phyloP scores from a whole-genome alignment of 2,329 filamentous ascomycete genomes.

The Pseudocercospora eumusae region DNA sequence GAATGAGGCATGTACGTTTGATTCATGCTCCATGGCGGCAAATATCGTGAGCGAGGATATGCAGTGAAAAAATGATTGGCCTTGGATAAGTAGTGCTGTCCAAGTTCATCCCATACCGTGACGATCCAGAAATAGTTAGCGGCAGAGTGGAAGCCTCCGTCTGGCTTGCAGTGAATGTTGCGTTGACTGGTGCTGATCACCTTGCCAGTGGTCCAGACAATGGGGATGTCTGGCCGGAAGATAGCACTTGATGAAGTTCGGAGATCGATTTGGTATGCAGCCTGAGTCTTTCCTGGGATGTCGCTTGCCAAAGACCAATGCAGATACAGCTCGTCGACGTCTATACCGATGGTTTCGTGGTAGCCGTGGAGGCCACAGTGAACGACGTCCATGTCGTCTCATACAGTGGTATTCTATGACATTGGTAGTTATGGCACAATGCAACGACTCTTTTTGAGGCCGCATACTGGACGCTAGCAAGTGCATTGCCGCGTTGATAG shows the following conservation, averaged over 20 bases:
- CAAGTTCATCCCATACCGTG: slow-evolving; percentile 8
- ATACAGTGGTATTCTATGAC: neutral
- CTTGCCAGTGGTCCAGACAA: neutral
- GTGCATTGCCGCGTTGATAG: neutral
- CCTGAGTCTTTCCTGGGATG: neutral
- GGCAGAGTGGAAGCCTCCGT: slow-evolving; percentile 42
- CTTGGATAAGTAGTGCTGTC: neutral
- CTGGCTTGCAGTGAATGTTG: slow-evolving; percentile 36
- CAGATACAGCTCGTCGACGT: slow-evolving; percentile 43
- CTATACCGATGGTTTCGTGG: slow-evolving; percentile 45
- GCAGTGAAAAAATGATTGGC: slow-evolving; percentile 40
- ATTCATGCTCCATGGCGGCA: slow-evolving; percentile 48
- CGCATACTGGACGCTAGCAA: neutral
- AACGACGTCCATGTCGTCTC: slow-evolving; percentile 35
- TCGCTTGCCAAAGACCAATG: slow-evolving; percentile 20
- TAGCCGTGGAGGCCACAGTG: slow-evolving; percentile 46
- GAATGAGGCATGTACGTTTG: slow-evolving; percentile 49
- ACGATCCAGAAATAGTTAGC: slow-evolving; percentile 41
- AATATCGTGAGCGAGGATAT: slow-evolving; percentile 38
- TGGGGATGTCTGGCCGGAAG: neutral
- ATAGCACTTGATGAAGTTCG: slow-evolving; percentile 23
- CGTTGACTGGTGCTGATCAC: slow-evolving; percentile 32
- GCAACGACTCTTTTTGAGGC: neutral
- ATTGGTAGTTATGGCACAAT: no score
- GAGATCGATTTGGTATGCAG: slow-evolving; percentile 34